phyloP scores from a whole-genome alignment of 371 early-diverging fungal species.

The Mucor velutinosus region DNA sequence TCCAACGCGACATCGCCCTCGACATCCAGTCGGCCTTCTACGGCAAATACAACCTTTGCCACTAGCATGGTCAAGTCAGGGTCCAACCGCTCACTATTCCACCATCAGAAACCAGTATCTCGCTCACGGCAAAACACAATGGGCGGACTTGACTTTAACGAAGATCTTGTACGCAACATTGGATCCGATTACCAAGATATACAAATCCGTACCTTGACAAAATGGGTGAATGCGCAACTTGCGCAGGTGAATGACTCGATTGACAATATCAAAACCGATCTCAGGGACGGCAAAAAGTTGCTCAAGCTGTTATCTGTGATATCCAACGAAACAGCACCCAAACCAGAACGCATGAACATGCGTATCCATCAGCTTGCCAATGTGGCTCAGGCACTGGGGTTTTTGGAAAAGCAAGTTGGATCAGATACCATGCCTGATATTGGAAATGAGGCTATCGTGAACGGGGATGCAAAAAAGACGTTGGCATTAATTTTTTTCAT shows the following conservation, averaged over 20 bases:
- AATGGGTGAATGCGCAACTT: conserved; percentile 83
- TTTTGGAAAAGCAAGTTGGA: conserved; percentile 64
- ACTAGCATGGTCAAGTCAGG: conserved; percentile 20
- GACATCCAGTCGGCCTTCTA: conserved; percentile 18
- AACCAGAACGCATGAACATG: conserved; percentile 66
- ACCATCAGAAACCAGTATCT: conserved; percentile 15
- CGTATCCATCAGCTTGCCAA: conserved; percentile 84
- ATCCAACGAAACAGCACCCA: conserved; percentile 54
- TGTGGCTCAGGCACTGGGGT: conserved; percentile 72
- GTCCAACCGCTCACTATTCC: conserved; percentile 27
- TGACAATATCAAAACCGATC: conserved; percentile 56
- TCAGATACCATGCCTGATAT: conserved; percentile 73
- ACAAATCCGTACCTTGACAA: conserved; percentile 79
- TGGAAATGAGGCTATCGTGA: conserved; percentile 83
- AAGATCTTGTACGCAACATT: conserved; percentile 43
- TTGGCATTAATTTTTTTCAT: conserved; percentile 84
- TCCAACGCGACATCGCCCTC: conserved; percentile 29
- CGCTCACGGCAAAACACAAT: conserved; percentile 30
- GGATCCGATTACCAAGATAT: conserved; percentile 59
- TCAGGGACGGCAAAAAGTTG: conserved; percentile 66
- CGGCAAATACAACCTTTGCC: conserved; percentile 3
- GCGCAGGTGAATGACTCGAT: conserved; percentile 43
- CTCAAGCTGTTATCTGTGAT: conserved; percentile 62
- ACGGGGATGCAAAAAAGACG: conserved; percentile 85
- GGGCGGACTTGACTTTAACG: conserved; percentile 20